Base-by-base conservation (phyloP, 257 asterid species). In the Marsdenia floribunda region DNA sequence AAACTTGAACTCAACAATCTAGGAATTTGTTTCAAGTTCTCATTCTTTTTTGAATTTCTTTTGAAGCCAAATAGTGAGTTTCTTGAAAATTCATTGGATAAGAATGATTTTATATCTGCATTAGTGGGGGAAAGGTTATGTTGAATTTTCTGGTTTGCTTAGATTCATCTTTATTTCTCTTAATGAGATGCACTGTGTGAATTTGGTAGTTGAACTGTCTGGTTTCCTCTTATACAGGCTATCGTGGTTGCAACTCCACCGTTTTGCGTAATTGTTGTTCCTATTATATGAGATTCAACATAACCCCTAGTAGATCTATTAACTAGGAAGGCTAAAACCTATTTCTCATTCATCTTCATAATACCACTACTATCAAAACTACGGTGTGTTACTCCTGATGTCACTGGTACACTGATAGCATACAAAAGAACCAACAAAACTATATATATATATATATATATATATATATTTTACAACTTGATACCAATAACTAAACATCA, bases 401-500 rank as follows among this genome's bases (percentile, higher is more conserved):
- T 94, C 74, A 94, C 99, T 4, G 99, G 99, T 65, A 94, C 99
- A 5, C 88, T 94, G 76, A 81, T 94, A 65, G 99, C 99, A 76
- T 94, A 33, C n/a, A n/a, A 63, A 6, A 1, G 33, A 6, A 33
- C 77, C 70, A 42, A 49, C 59, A 18, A 22, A 26, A 16, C 24
- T 6, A 55, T 49, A 50, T 50, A n/a, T n/a, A n/a, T n/a, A n/a
- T n/a, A n/a, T n/a, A n/a, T n/a, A n/a, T n/a, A n/a, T n/a, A n/a
- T n/a, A n/a, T n/a, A n/a, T n/a, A n/a, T n/a, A 4, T 38, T 52
- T 10, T 58, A 58, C 33, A 49, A 50, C 71, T 38, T 44, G 55
- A 37, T 40, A 53, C 21, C 3, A 26, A 42, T 11, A 57, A 21
- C 61, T 57, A 42, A 15, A n/a, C 29, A 53, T 35, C 38, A 40